Percentiles rank a stretch among this genome's conserved stretches.
phyloP scores from a whole-genome alignment of 257 asterid genomes.

The Scutellaria galericulata region DNA sequence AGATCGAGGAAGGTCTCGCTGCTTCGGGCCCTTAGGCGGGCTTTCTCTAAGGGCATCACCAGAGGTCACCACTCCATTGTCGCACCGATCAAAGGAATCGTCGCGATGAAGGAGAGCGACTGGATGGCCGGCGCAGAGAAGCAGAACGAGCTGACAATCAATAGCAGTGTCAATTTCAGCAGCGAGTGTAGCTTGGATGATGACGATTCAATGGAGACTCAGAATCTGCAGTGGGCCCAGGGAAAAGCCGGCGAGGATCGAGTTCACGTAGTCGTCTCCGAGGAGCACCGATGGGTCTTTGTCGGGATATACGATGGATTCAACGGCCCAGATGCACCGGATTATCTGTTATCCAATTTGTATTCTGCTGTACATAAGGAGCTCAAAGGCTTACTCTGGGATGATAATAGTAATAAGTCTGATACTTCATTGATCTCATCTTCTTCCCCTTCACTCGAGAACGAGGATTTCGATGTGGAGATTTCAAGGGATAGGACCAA shows the following conservation, averaged over 20 bases:
- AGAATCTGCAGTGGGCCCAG: conserved; percentile 97
- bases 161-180: conserved; percentile 74
- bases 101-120: conserved; percentile 64
- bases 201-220: conserved; percentile 60
- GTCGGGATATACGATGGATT: conserved; percentile 97
- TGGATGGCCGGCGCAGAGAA: conserved; percentile 69
- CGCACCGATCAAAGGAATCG: conserved; percentile 78
- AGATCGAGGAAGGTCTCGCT: conserved; percentile 64
- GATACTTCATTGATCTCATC: conserved; percentile 38
- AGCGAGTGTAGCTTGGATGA: conserved; percentile 79
- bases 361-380: conserved; percentile 84
- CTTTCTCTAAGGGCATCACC: conserved; percentile 65
- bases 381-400: conserved; percentile 87
- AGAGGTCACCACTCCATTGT: conserved; percentile 89
- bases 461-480: conserved; percentile 40
- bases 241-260: conserved; percentile 99
- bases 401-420: conserved; percentile 51
- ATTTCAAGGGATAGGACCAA: conserved; percentile 53
- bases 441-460: conserved; percentile 25
- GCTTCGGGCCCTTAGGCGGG: conserved; percentile 69
- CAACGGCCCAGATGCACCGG: conserved; percentile 96
- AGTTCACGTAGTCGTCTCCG: conserved; percentile 92
- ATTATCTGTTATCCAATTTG: conserved; percentile 78
- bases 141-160: conserved; percentile 70
- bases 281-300: conserved; percentile 93